Conservation (phyloP, 768 basidiomycete species). For the Termitomyces sp. region DNA sequence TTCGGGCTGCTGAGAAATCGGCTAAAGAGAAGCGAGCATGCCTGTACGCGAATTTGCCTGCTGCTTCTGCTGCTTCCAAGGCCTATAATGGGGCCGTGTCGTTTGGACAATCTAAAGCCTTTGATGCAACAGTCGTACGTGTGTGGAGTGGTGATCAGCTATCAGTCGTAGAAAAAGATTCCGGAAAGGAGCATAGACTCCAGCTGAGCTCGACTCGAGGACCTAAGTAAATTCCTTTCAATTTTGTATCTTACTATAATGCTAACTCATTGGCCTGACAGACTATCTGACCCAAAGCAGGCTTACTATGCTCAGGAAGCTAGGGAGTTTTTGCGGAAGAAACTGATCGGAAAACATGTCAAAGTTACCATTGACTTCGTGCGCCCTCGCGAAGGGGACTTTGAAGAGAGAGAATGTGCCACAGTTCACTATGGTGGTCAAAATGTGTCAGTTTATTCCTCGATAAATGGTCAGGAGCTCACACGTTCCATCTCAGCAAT, state of each 20-base stretch:
- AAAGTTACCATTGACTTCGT: constrained; percentile 85
- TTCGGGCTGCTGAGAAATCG: constrained; percentile 75
- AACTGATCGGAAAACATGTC: constrained; percentile 85
- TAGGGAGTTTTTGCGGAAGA: constrained; percentile 87
- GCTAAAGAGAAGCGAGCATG: constrained; percentile 72
- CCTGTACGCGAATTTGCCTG: constrained; percentile 58
- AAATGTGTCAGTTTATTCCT: constrained; percentile 51
- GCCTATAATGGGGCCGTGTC: constrained; percentile 38
- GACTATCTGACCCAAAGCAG: constrained; percentile 81
- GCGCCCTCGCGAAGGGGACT: constrained; percentile 89
- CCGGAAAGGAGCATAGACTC: constrained; percentile 70
- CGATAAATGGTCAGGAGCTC: neutral
- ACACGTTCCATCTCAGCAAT: constrained; percentile 48
- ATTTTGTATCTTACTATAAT: neutral
- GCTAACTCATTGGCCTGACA: constrained; percentile 19
- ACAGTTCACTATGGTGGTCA: constrained; percentile 83
- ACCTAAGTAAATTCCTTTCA: constrained; percentile 51
- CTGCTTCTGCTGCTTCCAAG: constrained; percentile 35
- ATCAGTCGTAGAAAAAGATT: constrained; percentile 70
- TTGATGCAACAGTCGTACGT: constrained; percentile 80
- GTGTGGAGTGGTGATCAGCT: constrained; percentile 93
- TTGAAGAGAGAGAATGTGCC: constrained; percentile 87
- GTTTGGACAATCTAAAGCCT: constrained; percentile 44
- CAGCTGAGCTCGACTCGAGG: constrained; percentile 87
- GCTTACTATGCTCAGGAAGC: constrained; percentile 89